A percentile compares a stretch with the other conserved stretches of the same genome.
These are phyloP conservation scores for Elongisporangium anandrum DNA, from an alignment of 352 stramenopile species.

Conservation along the genomic window DNA sequence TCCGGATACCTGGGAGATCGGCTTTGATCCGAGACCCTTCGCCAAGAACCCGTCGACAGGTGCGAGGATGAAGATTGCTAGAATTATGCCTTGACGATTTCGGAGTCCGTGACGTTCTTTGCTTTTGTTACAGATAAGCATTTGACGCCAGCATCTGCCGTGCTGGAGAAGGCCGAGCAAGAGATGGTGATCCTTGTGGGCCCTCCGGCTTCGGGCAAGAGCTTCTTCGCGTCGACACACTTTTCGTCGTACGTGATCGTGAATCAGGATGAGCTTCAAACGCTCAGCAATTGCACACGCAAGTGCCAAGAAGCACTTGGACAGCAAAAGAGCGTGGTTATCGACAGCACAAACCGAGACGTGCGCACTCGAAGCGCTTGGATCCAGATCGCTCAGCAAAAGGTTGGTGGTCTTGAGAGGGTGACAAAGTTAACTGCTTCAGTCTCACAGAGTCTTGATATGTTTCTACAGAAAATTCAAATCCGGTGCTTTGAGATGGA, in stretches of 20 bases:
- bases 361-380: conserved; percentile 57
- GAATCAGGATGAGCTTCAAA: conserved; percentile 86
- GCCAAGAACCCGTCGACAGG: neutral
- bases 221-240: conserved; percentile 41
- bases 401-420: conserved; percentile 20
- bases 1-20: conserved; percentile 63
- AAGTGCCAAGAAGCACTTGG: conserved; percentile 50
- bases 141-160: conserved; percentile 17
- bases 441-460: neutral
- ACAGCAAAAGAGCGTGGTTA: conserved; percentile 64
- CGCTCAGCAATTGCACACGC: conserved; percentile 66
- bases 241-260: conserved; percentile 60
- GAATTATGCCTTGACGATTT: neutral
- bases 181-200: conserved; percentile 74
- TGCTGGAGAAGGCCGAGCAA: conserved; percentile 24
- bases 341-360: conserved; percentile 87
- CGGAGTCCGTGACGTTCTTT: neutral
- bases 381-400: conserved; percentile 61
- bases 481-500: conserved; percentile 80
- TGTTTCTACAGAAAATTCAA: conserved; percentile 31
- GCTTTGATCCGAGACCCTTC: conserved; percentile 42
- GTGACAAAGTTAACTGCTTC: neutral
- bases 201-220: conserved; percentile 74
- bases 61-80: neutral
- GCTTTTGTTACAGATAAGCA: conserved; percentile 14